Evolutionary conservation across 345 rosid species (phyloP).

Genomic region (Carallia pectinifolia): DNA sequence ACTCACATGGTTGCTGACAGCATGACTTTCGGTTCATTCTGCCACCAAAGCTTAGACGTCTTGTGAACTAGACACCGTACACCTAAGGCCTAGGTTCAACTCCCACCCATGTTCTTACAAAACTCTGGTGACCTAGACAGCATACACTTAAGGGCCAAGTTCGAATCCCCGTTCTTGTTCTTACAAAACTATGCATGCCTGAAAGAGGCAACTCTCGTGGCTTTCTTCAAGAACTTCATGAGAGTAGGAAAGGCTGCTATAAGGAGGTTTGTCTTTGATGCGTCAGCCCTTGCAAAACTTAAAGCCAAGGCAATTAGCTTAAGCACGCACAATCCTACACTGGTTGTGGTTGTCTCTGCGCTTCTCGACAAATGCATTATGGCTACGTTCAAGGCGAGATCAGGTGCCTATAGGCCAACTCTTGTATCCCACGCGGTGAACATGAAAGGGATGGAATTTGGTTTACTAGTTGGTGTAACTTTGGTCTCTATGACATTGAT

Average conservation of each 20-base stretch:
- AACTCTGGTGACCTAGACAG: not conserved
- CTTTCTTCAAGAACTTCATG: not conserved
- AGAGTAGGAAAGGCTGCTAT: constrained; percentile 13
- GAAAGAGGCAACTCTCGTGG: not conserved
- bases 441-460: constrained; percentile 10
- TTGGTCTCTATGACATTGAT: constrained; percentile 23
- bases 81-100: constrained; percentile 28
- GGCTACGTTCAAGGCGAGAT: constrained; percentile 26
- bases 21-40: constrained; percentile 30
- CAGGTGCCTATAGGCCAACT: constrained; percentile 16
- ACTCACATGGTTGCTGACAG: constrained; percentile 49
- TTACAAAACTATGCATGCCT: constrained; percentile 3
- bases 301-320: constrained; percentile 30
- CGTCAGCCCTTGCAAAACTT: constrained; percentile 29
- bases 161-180: constrained; percentile 30
- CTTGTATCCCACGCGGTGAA: no score
- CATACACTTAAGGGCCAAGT: constrained; percentile 18
- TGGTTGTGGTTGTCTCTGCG: constrained; percentile 49
- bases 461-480: constrained; percentile 24
- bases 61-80: not conserved
- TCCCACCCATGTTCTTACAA: constrained; percentile 27
- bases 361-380: constrained; percentile 39
- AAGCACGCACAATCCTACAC: constrained; percentile 34
- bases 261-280: constrained; percentile 44
- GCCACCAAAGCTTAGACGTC: constrained; percentile 14